A percentile compares a stretch with the other conserved stretches of the same genome.
phyloP scores from a whole-genome alignment of 768 basidiomycete species.

The Amanita pallidorosea region DNA sequence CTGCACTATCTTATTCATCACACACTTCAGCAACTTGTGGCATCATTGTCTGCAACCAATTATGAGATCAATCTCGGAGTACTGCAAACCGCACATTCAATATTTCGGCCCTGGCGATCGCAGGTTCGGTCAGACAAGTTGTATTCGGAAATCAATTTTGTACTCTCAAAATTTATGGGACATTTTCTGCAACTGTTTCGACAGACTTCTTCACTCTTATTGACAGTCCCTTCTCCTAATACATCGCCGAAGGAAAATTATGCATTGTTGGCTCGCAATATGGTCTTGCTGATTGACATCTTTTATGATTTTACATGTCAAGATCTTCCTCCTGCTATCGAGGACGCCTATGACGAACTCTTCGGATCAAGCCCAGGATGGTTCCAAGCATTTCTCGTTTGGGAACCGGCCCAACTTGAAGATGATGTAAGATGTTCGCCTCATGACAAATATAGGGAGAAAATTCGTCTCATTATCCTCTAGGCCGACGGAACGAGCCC shows the following conservation, averaged over 20 bases:
- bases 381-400: conserved; percentile 73
- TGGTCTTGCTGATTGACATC: conserved; percentile 73
- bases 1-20: not conserved
- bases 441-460: conserved; percentile 14
- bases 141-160: conserved; percentile 86
- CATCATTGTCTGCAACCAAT: conserved; percentile 68
- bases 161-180: conserved; percentile 70
- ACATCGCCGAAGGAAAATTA: conserved; percentile 27
- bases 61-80: conserved; percentile 85
- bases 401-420: conserved; percentile 61
- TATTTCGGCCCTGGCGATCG: conserved; percentile 89
- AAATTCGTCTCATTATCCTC: not conserved
- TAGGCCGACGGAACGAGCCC: conserved; percentile 76
- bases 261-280: conserved; percentile 54
- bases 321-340: conserved; percentile 89
- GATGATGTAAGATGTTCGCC: conserved; percentile 41
- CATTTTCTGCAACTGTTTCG: conserved; percentile 83
- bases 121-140: conserved; percentile 81
- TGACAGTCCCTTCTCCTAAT: conserved; percentile 27
- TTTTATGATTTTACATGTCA: conserved; percentile 94
- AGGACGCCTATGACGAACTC: conserved; percentile 78
- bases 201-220: conserved; percentile 43
- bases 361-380: conserved; percentile 61
- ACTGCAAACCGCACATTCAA: conserved; percentile 90
- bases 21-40: conserved; percentile 71